A percentile compares a stretch with the other conserved stretches of the same genome.
phyloP scores from a whole-genome alignment of 139 green algal genomes.

The Chlorella vulgaris region DNA sequence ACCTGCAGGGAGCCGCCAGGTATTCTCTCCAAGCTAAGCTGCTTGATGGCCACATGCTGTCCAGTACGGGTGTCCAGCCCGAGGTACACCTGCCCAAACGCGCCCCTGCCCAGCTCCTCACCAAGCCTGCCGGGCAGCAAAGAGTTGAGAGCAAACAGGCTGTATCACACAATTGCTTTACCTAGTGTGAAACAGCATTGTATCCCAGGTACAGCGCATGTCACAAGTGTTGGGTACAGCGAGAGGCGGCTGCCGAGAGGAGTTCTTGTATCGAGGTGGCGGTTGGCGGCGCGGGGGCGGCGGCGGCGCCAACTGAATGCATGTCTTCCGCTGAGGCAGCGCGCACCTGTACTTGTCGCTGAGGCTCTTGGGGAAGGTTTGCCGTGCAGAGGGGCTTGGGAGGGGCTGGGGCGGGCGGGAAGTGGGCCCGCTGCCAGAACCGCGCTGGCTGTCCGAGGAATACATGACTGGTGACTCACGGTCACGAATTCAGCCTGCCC shows the following conservation, averaged over 20 bases:
- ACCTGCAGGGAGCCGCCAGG: conserved; percentile 15
- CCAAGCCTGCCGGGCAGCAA: conserved; percentile 68
- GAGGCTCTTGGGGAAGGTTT: conserved; percentile 10
- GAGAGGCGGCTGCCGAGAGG: too few relatives aligned
- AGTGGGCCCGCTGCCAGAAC: not conserved
- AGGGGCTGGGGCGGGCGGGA: not conserved
- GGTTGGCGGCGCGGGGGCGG: not conserved
- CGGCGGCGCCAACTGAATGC: not conserved
- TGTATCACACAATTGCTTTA: not conserved
- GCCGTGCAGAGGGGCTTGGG: not conserved
- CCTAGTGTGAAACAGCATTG: too few relatives aligned
- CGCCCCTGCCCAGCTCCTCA: conserved; percentile 90
- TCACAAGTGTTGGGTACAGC: too few relatives aligned
- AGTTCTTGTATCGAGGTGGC: too few relatives aligned
- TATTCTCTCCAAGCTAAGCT: conserved; percentile 33
- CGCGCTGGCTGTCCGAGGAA: not conserved
- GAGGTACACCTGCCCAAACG: conserved; percentile 91
- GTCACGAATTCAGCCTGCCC: not conserved
- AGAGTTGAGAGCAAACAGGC: not conserved
- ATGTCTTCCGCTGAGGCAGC: not conserved
- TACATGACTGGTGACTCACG: not conserved
- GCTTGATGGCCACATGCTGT: conserved; percentile 93
- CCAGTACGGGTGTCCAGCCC: conserved; percentile 85
- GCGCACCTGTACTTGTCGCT: conserved; percentile 37
- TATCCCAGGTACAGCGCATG: too few relatives aligned